Conservation (phyloP, 768 basidiomycete species). For the Candolleomyces aberdarensis region DNA sequence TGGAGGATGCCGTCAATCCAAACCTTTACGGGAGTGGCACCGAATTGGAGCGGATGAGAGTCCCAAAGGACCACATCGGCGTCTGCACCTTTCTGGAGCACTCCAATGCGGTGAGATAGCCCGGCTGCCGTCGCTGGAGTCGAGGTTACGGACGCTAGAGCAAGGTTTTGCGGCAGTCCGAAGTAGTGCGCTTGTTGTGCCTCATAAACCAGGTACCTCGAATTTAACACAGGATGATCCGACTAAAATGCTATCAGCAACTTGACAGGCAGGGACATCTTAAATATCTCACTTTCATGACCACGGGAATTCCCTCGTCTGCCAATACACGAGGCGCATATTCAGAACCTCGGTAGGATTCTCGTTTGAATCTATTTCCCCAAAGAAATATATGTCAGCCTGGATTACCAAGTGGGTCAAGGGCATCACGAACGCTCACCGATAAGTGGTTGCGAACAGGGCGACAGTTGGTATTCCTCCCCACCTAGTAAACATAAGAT, state of each 20-base stretch:
- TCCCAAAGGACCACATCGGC: constrained; percentile 77
- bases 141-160: constrained; percentile 65
- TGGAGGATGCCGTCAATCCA: constrained; percentile 88
- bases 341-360: constrained; percentile 68
- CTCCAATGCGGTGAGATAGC: constrained; percentile 73
- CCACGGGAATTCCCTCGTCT: constrained; percentile 66
- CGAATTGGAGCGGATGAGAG: constrained; percentile 69
- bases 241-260: constrained; percentile 34
- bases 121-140: constrained; percentile 64
- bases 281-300: constrained; percentile 62
- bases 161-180: constrained; percentile 54
- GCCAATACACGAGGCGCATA: constrained; percentile 76
- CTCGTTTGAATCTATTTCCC: constrained; percentile 40
- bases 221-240: constrained; percentile 57
- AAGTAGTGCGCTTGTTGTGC: constrained; percentile 71
- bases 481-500: constrained; percentile 26
- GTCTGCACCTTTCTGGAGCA: constrained; percentile 53
- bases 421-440: constrained; percentile 29
- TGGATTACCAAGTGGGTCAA: neutral
- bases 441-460: constrained; percentile 75
- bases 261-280: neutral
- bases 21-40: constrained; percentile 70
- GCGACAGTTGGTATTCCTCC: constrained; percentile 69
- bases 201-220: constrained; percentile 67
- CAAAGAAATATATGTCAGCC: neutral